Base-by-base conservation (phyloP, 495 filamentous ascomycete species). In the Wilcoxina mikolae region DNA sequence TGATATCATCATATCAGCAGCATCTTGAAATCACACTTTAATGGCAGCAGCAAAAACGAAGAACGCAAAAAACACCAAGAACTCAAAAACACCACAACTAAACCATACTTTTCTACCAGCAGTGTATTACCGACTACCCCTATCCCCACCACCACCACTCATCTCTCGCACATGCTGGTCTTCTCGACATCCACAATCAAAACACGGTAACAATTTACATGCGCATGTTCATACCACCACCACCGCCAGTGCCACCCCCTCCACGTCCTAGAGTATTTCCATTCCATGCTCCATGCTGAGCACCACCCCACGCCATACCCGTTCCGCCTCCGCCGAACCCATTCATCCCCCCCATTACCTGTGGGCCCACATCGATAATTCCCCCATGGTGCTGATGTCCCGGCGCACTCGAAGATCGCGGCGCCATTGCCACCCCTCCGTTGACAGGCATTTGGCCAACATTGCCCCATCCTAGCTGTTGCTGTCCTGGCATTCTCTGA, bases 211-310 rank as follows among this genome's bases (percentile, higher is more conserved):
- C 39, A 5, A 24, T 49, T 18, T 49, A 49, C 45, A 49, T 49
- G 23, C 45, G 45, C 45, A 49, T 49, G 24, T 49, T 49, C 45
- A 49, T 49, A 7, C 45, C 45, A 5, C 45, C 45, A 26, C 4
- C 27, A 20, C 5, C 45, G 18, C 45, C 45, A 26, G 5, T 18
- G 11, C 4, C 27, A 20, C 7, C 42, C 5, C 42, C 42, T 45
- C 45, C 5, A n/a, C n/a, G n/a, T 26, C 45, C 45, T 7, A 49
- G 10, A 4, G 45, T 12, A 49, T 12, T 18, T 5, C 45, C 11
- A 7, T 28, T 28, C 45, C 45, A 49, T 26, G 5, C 45, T 7
- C 23, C 23, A 12, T 45, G 42, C 31, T 35, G 31, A 15, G 7
- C 31, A 45, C 42, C 42, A n/a, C n/a, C n/a, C n/a, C n/a, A n/a